Conservation (phyloP, 2,329 filamentous ascomycete species). For the Xylariales sp. region DNA sequence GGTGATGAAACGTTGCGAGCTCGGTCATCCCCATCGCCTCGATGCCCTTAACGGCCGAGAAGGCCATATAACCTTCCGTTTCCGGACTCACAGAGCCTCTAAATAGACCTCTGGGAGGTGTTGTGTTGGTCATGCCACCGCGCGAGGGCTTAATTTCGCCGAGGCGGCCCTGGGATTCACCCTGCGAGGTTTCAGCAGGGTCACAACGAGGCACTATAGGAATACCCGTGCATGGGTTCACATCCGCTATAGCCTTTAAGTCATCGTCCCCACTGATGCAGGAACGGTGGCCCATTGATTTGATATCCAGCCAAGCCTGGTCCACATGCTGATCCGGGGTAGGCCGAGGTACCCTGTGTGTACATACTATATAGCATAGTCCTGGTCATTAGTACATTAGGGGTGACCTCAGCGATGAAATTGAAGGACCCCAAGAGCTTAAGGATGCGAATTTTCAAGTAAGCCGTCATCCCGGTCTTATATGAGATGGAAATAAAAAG, state of each 20-base stretch:
- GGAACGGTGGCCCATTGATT: constrained; percentile 27
- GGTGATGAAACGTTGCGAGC: constrained; percentile 32
- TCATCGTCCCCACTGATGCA: constrained; percentile 28
- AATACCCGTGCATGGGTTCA: constrained; percentile 10
- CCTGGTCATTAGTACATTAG: not conserved
- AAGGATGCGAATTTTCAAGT: not conserved
- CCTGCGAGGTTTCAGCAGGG: constrained; percentile 20
- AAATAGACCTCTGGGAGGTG: constrained; percentile 7
- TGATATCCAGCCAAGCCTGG: constrained; percentile 21
- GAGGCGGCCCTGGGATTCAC: constrained; percentile 24
- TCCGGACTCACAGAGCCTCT: constrained; percentile 25
- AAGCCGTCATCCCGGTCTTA: not conserved
- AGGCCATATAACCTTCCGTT: constrained; percentile 37
- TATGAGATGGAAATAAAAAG: not conserved
- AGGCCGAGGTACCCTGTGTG: constrained; percentile 30
- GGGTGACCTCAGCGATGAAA: not conserved
- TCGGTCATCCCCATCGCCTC: not conserved
- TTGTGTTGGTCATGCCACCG: constrained; percentile 32
- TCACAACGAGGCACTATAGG: constrained; percentile 6
- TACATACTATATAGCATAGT: not conserved
- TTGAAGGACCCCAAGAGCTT: constrained; percentile 10
- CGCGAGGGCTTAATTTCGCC: constrained; percentile 32
- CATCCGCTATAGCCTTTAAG: not conserved
- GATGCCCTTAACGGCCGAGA: constrained; percentile 6
- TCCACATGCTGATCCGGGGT: constrained; percentile 35